phyloP scores from a whole-genome alignment of 2,329 filamentous ascomycete species.

The Sordariomycetes sp. region DNA sequence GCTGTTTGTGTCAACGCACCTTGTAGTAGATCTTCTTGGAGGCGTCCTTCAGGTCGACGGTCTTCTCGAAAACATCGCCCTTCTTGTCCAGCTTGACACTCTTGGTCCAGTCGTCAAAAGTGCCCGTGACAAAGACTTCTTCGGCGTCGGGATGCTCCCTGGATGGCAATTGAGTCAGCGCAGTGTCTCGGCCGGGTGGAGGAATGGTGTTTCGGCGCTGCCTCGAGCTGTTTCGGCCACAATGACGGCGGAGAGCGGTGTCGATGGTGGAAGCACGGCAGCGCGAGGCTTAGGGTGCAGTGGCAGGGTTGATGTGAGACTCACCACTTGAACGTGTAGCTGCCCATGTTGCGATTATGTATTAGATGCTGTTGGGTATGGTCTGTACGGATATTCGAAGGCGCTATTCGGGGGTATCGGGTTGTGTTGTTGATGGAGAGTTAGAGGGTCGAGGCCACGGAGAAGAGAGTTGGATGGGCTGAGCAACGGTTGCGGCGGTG shows the following conservation, averaged over 20 bases:
- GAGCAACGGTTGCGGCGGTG: too few species aligned
- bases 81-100: constrained; percentile 73
- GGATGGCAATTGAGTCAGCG: constrained; percentile 6
- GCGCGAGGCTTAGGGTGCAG: not conserved
- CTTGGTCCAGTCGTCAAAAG: constrained; percentile 91
- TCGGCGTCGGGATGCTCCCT: constrained; percentile 79
- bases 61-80: constrained; percentile 68
- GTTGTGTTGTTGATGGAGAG: too few species aligned
- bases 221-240: not conserved
- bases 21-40: constrained; percentile 84
- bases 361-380: not conserved
- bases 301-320: constrained; percentile 17
- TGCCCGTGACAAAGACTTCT: constrained; percentile 91
- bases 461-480: too few species aligned
- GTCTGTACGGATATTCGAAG: too few species aligned
- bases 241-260: not conserved
- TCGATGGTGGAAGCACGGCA: not conserved
- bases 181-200: constrained; percentile 13
- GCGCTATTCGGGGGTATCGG: too few species aligned
- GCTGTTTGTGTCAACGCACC: too few species aligned
- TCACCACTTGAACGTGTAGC: constrained; percentile 64
- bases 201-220: constrained; percentile 1
- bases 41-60: constrained; percentile 59
- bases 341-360: constrained; percentile 41
- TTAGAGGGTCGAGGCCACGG: too few species aligned